Percentiles rank a stretch among this genome's conserved stretches.
phyloP scores from a whole-genome alignment of 2,329 filamentous ascomycete species.

The Trichoderma lentiforme region DNA sequence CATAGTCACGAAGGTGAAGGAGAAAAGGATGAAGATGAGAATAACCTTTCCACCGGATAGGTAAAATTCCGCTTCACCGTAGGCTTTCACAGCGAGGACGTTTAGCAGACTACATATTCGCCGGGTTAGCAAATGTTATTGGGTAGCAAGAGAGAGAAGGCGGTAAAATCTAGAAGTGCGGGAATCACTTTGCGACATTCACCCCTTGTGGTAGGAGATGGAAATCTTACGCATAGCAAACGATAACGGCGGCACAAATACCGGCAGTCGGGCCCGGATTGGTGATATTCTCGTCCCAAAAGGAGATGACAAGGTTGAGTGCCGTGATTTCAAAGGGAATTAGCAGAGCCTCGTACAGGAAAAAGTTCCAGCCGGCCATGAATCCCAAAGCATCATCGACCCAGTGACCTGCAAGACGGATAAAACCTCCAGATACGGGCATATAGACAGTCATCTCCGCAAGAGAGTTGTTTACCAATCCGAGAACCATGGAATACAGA shows the following conservation, averaged over 20 bases:
- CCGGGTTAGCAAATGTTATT: constrained; percentile 29
- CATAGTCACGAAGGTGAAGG: constrained; percentile 78
- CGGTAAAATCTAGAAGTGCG: not conserved
- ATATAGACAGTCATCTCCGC: constrained; percentile 63
- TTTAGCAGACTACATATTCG: constrained; percentile 49
- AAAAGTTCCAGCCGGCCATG: constrained; percentile 44
- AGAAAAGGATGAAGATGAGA: constrained; percentile 63
- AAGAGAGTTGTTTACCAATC: constrained; percentile 61
- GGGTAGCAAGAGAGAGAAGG: not conserved
- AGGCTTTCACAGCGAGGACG: constrained; percentile 62
- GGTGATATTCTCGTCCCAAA: constrained; percentile 42
- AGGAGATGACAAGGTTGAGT: constrained; percentile 42
- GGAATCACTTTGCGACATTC: not conserved
- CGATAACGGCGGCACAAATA: constrained; percentile 55
- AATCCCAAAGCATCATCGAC: constrained; percentile 65
- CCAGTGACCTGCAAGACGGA: constrained; percentile 63
- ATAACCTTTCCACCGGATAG: constrained; percentile 61
- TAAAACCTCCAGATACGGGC: constrained; percentile 61
- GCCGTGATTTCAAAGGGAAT: constrained; percentile 45
- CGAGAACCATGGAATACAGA: constrained; percentile 54
- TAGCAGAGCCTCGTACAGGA: constrained; percentile 43
- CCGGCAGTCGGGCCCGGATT: constrained; percentile 65
- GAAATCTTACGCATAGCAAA: constrained; percentile 54
- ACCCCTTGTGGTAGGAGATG: not conserved
- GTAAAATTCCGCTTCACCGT: constrained; percentile 72